Conservation (phyloP, 2,329 filamentous ascomycete species). For the Phyllosticta capitalensis region DNA sequence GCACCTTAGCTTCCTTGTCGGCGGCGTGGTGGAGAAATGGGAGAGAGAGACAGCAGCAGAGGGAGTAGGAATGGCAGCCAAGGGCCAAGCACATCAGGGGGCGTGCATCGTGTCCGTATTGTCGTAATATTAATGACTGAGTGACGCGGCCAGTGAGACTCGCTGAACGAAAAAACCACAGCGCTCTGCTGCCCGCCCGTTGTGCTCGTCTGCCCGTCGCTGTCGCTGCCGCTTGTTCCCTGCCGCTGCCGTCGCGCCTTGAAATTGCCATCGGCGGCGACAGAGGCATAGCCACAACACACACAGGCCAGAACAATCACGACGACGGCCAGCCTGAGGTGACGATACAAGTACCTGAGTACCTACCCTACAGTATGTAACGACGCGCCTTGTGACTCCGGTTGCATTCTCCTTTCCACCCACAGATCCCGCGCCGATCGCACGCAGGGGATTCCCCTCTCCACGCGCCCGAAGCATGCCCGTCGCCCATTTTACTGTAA, state of each 20-base stretch:
- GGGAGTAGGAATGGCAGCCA: neutral
- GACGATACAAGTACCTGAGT: too few species aligned
- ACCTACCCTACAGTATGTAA: too few species aligned
- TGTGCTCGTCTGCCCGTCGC: neutral
- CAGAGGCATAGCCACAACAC: constrained; percentile 9
- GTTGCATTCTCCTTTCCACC: neutral
- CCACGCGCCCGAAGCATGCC: neutral
- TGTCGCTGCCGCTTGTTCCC: neutral
- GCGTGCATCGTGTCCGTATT: neutral
- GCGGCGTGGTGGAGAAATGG: neutral
- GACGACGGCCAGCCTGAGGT: neutral
- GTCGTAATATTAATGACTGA: neutral
- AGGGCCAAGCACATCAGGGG: neutral
- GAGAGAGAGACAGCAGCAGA: neutral
- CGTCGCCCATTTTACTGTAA: too few species aligned
- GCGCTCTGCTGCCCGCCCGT: too few species aligned
- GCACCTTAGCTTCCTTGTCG: neutral
- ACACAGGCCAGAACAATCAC: neutral
- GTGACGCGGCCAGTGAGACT: neutral
- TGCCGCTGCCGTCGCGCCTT: neutral
- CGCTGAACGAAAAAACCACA: neutral
- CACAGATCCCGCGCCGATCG: constrained; percentile 9
- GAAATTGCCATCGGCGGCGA: constrained; percentile 7
- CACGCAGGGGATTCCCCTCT: neutral
- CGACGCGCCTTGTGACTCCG: neutral